A percentile compares a stretch with the other conserved stretches of the same genome.
phyloP scores from a whole-genome alignment of 768 basidiomycete genomes.

The Neoboletus magnificus region DNA sequence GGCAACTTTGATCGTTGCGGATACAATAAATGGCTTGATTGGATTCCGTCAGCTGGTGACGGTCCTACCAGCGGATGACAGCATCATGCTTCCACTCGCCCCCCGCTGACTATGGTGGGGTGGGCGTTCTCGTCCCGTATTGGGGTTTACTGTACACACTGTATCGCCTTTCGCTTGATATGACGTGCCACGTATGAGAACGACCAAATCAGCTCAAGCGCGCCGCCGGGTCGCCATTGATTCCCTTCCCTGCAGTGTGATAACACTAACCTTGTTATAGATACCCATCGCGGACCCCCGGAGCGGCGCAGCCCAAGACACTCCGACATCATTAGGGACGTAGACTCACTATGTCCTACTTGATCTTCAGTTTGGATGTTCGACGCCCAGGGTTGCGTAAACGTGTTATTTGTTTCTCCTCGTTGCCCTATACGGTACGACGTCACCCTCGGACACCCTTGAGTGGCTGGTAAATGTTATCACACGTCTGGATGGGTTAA shows the following conservation, averaged over 20 bases:
- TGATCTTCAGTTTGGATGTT: background rate
- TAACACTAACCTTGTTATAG: background rate
- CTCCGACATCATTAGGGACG: background rate
- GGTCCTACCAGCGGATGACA: background rate
- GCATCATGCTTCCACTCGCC: background rate
- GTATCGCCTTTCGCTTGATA: background rate
- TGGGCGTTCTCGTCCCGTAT: background rate
- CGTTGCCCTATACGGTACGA: background rate
- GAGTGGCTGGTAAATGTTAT: background rate
- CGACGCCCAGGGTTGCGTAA: background rate
- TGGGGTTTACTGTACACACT: background rate
- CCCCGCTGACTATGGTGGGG: background rate
- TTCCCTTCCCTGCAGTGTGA: background rate
- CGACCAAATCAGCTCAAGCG: background rate
- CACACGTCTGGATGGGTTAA: background rate
- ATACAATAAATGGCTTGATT: slow-evolving; percentile 8
- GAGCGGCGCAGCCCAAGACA: background rate
- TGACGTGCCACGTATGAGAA: background rate
- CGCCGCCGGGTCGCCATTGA: background rate
- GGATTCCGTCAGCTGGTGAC: background rate
- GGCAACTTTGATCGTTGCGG: background rate
- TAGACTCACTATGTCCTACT: background rate
- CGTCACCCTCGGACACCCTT: background rate
- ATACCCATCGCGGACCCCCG: background rate
- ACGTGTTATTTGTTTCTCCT: background rate